Evolutionary conservation across 2,329 filamentous ascomycete species (phyloP), one percentile per base, ranked within the genome.

Genomic region (Pochonia chlamydosporia): DNA sequence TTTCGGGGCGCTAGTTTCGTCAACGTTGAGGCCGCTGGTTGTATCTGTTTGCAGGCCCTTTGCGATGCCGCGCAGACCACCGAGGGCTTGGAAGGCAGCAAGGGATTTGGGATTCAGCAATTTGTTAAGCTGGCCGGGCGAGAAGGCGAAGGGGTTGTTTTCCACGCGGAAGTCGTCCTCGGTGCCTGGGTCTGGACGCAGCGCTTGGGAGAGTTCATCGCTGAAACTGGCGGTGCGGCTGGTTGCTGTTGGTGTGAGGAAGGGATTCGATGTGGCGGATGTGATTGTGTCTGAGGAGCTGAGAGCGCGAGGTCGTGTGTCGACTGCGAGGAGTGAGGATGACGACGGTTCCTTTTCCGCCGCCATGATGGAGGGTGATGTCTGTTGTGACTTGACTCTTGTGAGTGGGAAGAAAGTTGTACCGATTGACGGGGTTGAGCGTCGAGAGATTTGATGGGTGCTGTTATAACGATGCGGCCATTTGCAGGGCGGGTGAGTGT

Each of bases 121-220:
- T 67, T 92, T 92, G 52, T 76, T 84, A 50, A 96, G 73, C 58
- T 93, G 84, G 9, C 90, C 89, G 1, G 86, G 85, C 3, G 82
- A 82, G 61, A 87, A 95, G n/a, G 87, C 89, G 60, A 95, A 95
- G 3, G 83, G 84, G 63, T 91, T 95, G 59, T 88, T 72, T 5
- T 84, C 75, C 14, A 91, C 82, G 37, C 78, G 59, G 56, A 88
- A 92, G 52, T 87, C 82, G 16, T 71, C 75, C 63, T 90, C 85
- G 1, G 80, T 84, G 6, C 84, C 84, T 1, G 82, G 84, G 59
- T 91, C 86, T 0, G 87, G 83, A 18, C 71, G 75, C 10, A 88
- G 67, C 0, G 84, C 81, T 49, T 84, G 79, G 50, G 81, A 69
- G 7, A 51, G 44, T 25, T 60, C 59, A 14, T 58, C 52, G 26